Conservation (phyloP, 176 grass and related monocot genomes). For the Lolium rigidum region DNA sequence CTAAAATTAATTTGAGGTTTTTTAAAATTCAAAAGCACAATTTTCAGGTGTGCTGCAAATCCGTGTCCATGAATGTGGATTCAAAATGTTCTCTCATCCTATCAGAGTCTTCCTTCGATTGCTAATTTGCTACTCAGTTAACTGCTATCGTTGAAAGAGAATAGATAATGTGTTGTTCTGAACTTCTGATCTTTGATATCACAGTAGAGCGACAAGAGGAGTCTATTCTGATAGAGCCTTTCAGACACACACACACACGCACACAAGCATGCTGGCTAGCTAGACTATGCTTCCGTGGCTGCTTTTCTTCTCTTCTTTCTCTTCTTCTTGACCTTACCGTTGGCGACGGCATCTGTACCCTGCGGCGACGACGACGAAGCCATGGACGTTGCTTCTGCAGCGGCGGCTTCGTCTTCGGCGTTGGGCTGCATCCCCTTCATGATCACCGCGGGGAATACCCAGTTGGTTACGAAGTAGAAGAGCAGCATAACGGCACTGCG, state of each 20-base stretch:
- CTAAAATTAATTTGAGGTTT: no score
- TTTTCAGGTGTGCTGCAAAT: no score
- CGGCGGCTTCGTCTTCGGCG: constrained; percentile 23
- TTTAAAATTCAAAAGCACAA: no score
- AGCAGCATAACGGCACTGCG: constrained; percentile 52
- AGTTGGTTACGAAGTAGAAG: constrained; percentile 58
- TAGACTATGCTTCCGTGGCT: constrained; percentile 21
- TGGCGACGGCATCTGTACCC: not conserved
- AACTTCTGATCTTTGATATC: not conserved
- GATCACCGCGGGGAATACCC: constrained; percentile 54
- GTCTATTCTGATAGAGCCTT: not conserved
- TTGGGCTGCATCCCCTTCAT: constrained; percentile 32
- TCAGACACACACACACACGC: no score
- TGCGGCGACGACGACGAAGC: not conserved
- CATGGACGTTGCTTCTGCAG: constrained; percentile 22
- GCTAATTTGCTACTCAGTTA: no score
- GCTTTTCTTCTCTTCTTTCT: constrained; percentile 46
- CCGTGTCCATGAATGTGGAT: no score
- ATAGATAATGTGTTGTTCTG: not conserved
- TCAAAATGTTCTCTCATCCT: no score
- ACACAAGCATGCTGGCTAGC: not conserved
- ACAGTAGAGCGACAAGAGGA: not conserved
- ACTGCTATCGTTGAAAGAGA: no score
- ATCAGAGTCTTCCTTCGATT: no score
- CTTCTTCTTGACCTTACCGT: constrained; percentile 32